A percentile compares a stretch with the other conserved stretches of the same genome.
Evolutionary conservation across 73 alveolate genomes (phyloP).

Genomic region (Paramecium pentaurelia): DNA sequence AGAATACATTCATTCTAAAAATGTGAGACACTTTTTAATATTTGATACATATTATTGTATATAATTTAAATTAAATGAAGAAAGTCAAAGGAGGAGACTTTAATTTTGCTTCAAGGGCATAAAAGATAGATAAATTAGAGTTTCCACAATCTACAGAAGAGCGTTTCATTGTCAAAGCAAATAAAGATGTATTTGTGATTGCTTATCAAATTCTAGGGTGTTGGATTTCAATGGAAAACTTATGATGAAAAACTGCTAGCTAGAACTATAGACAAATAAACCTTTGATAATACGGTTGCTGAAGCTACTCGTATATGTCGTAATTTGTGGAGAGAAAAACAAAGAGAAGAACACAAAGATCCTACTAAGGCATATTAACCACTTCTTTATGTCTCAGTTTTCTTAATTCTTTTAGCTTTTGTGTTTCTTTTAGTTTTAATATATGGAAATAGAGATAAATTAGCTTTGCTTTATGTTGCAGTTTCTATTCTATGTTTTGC

Average conservation of each 20-base stretch:
- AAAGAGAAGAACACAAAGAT: constrained; percentile 40
- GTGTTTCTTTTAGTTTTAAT: not conserved
- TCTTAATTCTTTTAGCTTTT: not conserved
- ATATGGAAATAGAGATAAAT: not conserved
- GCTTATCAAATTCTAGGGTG: not conserved
- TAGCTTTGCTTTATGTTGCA: not conserved
- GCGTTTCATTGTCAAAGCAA: not conserved
- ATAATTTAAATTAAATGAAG: not conserved
- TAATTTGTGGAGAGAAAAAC: constrained; percentile 9
- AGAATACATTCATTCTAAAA: not conserved
- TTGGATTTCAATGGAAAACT: constrained; percentile 28
- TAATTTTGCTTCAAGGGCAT: constrained; percentile 29
- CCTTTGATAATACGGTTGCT: not conserved
- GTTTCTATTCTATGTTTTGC: constrained; percentile 12
- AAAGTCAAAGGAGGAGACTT: not conserved
- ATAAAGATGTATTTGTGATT: constrained; percentile 7
- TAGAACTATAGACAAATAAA: not conserved
- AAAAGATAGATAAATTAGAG: constrained; percentile 5
- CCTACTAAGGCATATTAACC: not conserved
- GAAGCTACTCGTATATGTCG: constrained; percentile 28
- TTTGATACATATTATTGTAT: not conserved
- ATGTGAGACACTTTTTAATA: constrained; percentile 3
- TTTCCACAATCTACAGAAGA: constrained; percentile 19
- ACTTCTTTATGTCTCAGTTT: not conserved
- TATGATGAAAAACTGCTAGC: not conserved